Base-by-base conservation (phyloP, 768 basidiomycete genomes). In the Serendipita sp. region DNA sequence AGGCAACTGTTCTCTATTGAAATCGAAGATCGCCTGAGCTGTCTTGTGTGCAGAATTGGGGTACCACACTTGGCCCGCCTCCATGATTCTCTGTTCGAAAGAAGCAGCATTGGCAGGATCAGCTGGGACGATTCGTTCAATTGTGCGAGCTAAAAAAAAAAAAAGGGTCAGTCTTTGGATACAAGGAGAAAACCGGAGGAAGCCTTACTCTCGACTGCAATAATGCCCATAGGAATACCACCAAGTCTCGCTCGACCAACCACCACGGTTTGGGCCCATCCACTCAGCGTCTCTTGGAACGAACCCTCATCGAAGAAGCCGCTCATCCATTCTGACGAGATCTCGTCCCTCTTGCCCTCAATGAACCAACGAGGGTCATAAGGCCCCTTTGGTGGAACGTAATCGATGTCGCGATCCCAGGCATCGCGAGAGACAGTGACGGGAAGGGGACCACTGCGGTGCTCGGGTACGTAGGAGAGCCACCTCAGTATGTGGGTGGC, bases 51-150 rank as follows among this genome's bases (percentile, higher is more conserved):
- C 94, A 3, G 92, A 95, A 75, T 99, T 98, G 41, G 96, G 96
- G 74, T 97, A 98, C 96, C 96, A 99, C 30, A 98, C 96, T 75
- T 95, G 92, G 69, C 96, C 96, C n/a, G 96, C 96, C 73, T 98
- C 94, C 87, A 98, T 95, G 74, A 98, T 92, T 69, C 87, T 87
- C 72, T 94, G 94, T 74, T 99, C 96, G 74, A 94, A 91, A 4
- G 95, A 98, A 13, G 88, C 80, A 2, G 95, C 88, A 75, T 98
- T 99, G 63, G 96, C 96, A 11, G 96, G 96, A 70, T 99, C 96
- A 47, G 96, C 96, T 36, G 96, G 94, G 44, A 97, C 89, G 54
- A 98, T 80, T 35, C 94, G 89, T 75, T 99, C 96, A 68, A 98
- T 89, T 7, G 91, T 96, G 52, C 96, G 88, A 13, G 96, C 75